Base-by-base conservation (phyloP, 176 grass and related monocot species). In the Eragrostis nindensis region DNA sequence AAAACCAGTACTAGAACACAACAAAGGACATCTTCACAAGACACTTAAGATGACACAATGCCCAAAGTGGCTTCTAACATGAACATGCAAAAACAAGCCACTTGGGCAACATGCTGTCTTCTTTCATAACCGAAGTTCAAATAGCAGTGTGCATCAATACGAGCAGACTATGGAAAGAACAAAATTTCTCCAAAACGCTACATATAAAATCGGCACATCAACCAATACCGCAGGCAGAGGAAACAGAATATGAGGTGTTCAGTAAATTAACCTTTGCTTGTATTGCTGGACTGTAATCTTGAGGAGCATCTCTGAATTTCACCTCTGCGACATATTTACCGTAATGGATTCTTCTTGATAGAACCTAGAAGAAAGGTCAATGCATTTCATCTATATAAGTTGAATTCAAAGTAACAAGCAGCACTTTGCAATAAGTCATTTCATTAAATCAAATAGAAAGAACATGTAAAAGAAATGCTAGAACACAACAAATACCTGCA, bases 241-340 rank as follows among this genome's bases (percentile, higher is more conserved):
- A 75, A 30, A 26, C 4, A 22, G n/a, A 17, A 36, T 57, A 63
- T 72, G 56, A 68, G 55, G 21, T 48, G 45, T 25, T 78, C 42
- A 63, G 47, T 70, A 86, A 73, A 75, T 32, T 78, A 77, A 98
- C 92, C 90, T 98, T 90, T 27, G 86, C 79, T 36, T 71, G 54
- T 82, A 95, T 95, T 86, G 80, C 78, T 42, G 84, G 89, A 85
- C 60, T 80, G 74, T 98, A 98, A 80, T 98, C 92, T 70, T 91
- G 90, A 32, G 90, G 79, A 65, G 90, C 84, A 36, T 95, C 86
- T 81, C 62, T 91, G 68, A 95, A 98, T 62, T 98, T 98, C 84
- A 90, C 92, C 69, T 98, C 96, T 15, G 96, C 96, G 21, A 98
- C 96, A 84, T 91, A 98, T 82, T 93, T 98, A 54, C 96, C 92